These are phyloP conservation scores for Vanderwaltozyma polyspora DNA, from an alignment of 805 yeast species.

Conservation along the genomic window DNA sequence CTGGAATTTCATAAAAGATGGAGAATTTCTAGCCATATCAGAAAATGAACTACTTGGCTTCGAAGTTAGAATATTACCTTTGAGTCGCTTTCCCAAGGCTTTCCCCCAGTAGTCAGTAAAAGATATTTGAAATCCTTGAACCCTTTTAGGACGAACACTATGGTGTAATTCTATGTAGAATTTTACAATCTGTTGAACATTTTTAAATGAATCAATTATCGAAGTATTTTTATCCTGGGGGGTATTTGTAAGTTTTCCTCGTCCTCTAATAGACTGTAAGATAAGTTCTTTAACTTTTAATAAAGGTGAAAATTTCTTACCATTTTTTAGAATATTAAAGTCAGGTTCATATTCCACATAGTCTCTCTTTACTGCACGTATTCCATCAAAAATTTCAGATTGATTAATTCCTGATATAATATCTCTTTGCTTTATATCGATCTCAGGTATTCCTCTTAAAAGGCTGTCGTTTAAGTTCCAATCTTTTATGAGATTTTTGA, in stretches of 20 bases:
- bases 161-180: constrained; percentile 44
- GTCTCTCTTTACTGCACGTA: neutral
- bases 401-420: constrained; percentile 4
- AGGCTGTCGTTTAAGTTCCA: constrained; percentile 40
- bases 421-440: constrained; percentile 29
- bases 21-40: constrained; percentile 12
- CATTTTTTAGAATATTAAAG: constrained; percentile 3
- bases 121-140: constrained; percentile 43
- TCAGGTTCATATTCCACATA: too few relatives aligned
- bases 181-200: constrained; percentile 27
- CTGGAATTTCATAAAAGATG: constrained; percentile 28
- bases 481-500: constrained; percentile 20
- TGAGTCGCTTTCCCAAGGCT: constrained; percentile 36
- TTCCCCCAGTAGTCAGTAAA: constrained; percentile 63
- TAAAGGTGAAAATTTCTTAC: constrained; percentile 8
- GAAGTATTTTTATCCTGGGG: neutral
- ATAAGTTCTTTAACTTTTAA: constrained; percentile 9
- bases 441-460: constrained; percentile 46
- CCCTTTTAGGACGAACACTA: constrained; percentile 42
- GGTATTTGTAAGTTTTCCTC: neutral
- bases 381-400: neutral
- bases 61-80: constrained; percentile 27
- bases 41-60: constrained; percentile 32
- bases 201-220: constrained; percentile 18
- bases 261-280: neutral